Evolutionary conservation across 148 eudicot species (phyloP).

Genomic region (Chenopodium suecicum): DNA sequence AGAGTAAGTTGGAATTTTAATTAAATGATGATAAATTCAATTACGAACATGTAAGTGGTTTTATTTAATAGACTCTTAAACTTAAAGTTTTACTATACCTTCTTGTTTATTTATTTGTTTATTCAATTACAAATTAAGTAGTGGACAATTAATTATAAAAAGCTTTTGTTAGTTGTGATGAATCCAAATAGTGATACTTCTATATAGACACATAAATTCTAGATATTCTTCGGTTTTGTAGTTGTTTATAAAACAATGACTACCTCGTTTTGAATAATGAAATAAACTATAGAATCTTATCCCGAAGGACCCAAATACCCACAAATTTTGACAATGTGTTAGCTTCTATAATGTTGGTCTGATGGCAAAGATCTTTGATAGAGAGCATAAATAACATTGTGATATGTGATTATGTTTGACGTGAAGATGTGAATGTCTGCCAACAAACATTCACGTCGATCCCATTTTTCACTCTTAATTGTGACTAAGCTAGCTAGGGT

Average conservation of each 20-base stretch:
- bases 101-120: too few species aligned
- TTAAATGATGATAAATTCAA: not conserved
- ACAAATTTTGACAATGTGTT: constrained; percentile 20
- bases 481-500: constrained; percentile 1
- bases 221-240: not conserved
- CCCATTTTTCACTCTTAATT: constrained; percentile 42
- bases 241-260: not conserved
- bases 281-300: not conserved
- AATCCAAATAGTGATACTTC: not conserved
- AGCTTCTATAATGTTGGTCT: constrained; percentile 5
- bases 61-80: too few species aligned
- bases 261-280: not conserved
- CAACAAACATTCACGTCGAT: constrained; percentile 91
- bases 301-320: not conserved
- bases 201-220: not conserved
- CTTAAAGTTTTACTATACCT: too few species aligned
- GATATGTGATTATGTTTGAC: constrained; percentile 27
- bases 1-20: not conserved
- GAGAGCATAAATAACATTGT: constrained; percentile 20
- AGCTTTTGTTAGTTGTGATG: not conserved
- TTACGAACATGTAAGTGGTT: too few species aligned
- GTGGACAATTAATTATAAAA: not conserved
- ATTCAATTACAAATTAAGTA: not conserved
- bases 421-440: constrained; percentile 57
- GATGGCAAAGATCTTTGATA: constrained; percentile 24